phyloP scores from a whole-genome alignment of 2,329 filamentous ascomycete genomes.

The Pestalotiopsis sp. region DNA sequence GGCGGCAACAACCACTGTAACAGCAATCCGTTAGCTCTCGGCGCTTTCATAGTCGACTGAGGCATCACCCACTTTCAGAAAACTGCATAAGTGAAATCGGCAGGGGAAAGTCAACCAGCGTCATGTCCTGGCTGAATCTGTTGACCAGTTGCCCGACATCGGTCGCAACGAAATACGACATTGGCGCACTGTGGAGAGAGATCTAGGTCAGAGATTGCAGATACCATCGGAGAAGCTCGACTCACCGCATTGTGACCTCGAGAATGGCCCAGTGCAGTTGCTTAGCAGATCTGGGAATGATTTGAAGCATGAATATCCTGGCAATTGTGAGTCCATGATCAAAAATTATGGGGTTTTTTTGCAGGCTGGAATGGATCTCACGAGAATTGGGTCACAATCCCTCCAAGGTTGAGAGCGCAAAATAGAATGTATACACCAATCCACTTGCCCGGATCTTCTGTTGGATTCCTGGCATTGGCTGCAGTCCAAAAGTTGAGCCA shows the following conservation, averaged over 20 bases:
- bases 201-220: not conserved
- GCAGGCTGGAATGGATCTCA: not conserved
- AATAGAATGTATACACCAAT: constrained; percentile 10
- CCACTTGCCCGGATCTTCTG: constrained; percentile 9
- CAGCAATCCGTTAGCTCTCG: not conserved
- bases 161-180: constrained; percentile 12
- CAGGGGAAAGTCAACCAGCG: constrained; percentile 8
- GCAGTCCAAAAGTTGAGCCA: constrained; percentile 14
- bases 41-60: not conserved
- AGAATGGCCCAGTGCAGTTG: constrained; percentile 5
- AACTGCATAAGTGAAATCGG: constrained; percentile 6
- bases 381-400: constrained; percentile 6
- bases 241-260: constrained; percentile 9
- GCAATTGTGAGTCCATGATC: not conserved
- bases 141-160: constrained; percentile 10
- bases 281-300: constrained; percentile 8
- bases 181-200: not conserved
- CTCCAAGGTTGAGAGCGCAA: constrained; percentile 3
- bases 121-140: constrained; percentile 14
- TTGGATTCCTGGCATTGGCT: constrained; percentile 3
- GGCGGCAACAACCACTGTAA: not conserved
- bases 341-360: not conserved
- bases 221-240: not conserved
- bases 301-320: constrained; percentile 6
- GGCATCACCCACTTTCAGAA: constrained; percentile 2